A percentile compares a stretch with the other conserved stretches of the same genome.
These are phyloP conservation scores for Ascochyta viciae-villosae DNA, from an alignment of 2,329 filamentous ascomycete genomes.

Conservation along the genomic window DNA sequence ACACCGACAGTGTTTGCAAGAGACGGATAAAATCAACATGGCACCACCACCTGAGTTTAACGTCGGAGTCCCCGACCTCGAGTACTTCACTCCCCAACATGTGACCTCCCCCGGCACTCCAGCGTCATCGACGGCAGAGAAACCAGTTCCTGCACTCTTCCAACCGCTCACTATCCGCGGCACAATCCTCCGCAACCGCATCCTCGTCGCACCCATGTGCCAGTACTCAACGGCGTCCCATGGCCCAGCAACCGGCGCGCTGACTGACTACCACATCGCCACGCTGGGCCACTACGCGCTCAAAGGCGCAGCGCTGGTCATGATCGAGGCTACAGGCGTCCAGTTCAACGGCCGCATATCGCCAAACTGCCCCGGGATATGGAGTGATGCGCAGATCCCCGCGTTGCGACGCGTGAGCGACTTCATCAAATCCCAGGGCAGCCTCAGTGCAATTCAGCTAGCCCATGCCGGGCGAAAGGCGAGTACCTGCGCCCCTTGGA, in stretches of 20 bases:
- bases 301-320: slow-evolving; percentile 46
- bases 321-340: slow-evolving; percentile 48
- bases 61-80: slow-evolving; percentile 32
- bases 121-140: slow-evolving; percentile 12
- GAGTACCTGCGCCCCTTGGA: slow-evolving; percentile 44
- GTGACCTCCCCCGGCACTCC: slow-evolving; percentile 50
- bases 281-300: slow-evolving; percentile 50
- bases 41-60: slow-evolving; percentile 37
- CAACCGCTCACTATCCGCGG: slow-evolving; percentile 46
- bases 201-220: slow-evolving; percentile 50
- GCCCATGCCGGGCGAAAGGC: slow-evolving; percentile 48
- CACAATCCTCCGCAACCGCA: slow-evolving; percentile 46
- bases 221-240: slow-evolving; percentile 42
- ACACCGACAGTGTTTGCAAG: not conserved
- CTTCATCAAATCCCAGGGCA: slow-evolving; percentile 46
- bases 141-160: slow-evolving; percentile 42
- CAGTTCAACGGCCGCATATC: slow-evolving; percentile 46
- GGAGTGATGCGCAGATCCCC: slow-evolving; percentile 47
- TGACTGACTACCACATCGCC: slow-evolving; percentile 50
- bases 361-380: slow-evolving; percentile 47
- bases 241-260: slow-evolving; percentile 45
- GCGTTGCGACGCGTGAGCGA: slow-evolving; percentile 42
- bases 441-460: slow-evolving; percentile 42
- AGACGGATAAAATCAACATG: slow-evolving; percentile 2
- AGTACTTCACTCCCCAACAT: slow-evolving; percentile 58